Base-by-base conservation (phyloP, 2,329 filamentous ascomycete genomes). In the Thelonectria blattea region DNA sequence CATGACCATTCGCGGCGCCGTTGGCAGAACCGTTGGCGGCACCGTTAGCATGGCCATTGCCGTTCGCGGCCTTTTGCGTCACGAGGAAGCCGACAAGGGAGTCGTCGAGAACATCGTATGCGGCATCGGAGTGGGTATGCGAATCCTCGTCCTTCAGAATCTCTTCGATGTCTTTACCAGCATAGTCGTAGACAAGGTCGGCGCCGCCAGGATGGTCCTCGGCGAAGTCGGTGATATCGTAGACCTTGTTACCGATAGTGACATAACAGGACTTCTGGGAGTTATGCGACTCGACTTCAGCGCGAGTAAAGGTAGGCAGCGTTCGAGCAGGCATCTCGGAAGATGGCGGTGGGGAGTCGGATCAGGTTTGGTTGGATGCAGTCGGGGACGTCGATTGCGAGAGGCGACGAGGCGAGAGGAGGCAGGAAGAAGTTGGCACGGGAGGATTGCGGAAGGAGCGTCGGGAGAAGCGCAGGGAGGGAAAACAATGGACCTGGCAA, bases 31-130 rank as follows among this genome's bases (percentile, higher is more conserved):
- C 70, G 42, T 68, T 65, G 11, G 71, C 72, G 30, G 68, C 64
- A 47, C 75, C 76, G 52, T 77, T 78, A 41, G 65, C 47, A 66
- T 72, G 62, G 15, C 65, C 62, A 20, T 70, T 67, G 30, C 71
- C 72, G 50, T 74, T 74, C 30, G 83, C 75, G 5, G 84, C 75
- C 63, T 86, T 83, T 39, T 88, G 83, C 2, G 84, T 84, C 5
- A 84, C 83, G 34, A 97, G 80, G 71, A 96, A 96, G 15, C 92
- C 95, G 61, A 98, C 83, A 15, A 94, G 83, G 47, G 87, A 90
- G 42, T 98, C 95, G 47, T 96, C 91, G 24, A 99, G 83, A 14
- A 98, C 91, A 71, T 98, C 94, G 77, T 97, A 99, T n/a, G 95
- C 95, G 2, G 93, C 85, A 63, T 98, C 93, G 49, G 91, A 92